Evolutionary conservation across 1,139 yeast species (phyloP).

Genomic region (Lodderomyces parapsilosis): DNA sequence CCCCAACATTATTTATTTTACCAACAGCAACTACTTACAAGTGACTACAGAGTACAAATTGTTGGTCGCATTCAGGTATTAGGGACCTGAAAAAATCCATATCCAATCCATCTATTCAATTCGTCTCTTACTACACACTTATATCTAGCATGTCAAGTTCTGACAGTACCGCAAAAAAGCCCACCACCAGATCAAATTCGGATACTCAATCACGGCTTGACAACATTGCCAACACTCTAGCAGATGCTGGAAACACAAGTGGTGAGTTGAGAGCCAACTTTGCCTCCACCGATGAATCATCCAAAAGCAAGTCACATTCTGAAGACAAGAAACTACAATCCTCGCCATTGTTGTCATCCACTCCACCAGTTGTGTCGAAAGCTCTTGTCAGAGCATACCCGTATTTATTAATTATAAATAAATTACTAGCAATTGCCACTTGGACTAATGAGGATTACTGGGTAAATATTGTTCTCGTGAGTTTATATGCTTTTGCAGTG

Average conservation of each 20-base stretch:
- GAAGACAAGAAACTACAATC: slow-evolving; percentile 36
- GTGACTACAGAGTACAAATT: not conserved
- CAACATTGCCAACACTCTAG: not conserved
- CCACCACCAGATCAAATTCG: slow-evolving; percentile 6
- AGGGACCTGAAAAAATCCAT: not conserved
- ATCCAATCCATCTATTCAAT: not conserved
- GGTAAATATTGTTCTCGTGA: slow-evolving; percentile 65
- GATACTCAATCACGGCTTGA: slow-evolving; percentile 2
- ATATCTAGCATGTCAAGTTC: not conserved
- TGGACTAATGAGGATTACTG: slow-evolving; percentile 91
- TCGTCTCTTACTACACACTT: not conserved
- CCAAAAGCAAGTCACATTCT: slow-evolving; percentile 2
- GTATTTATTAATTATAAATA: slow-evolving; percentile 69
- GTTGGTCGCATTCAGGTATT: no score
- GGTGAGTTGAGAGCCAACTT: slow-evolving; percentile 15
- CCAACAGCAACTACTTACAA: not conserved
- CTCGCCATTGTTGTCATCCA: slow-evolving; percentile 70
- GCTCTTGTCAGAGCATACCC: slow-evolving; percentile 84
- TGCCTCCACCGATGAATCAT: slow-evolving; percentile 5
- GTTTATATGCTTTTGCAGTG: slow-evolving; percentile 57
- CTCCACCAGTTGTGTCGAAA: slow-evolving; percentile 90
- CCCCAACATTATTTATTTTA: not conserved
- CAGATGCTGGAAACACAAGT: not conserved
- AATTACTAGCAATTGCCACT: slow-evolving; percentile 67
- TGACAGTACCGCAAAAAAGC: not conserved